Evolutionary conservation across 495 filamentous ascomycete species (phyloP).

Genomic region (Entonaema liquescens): DNA sequence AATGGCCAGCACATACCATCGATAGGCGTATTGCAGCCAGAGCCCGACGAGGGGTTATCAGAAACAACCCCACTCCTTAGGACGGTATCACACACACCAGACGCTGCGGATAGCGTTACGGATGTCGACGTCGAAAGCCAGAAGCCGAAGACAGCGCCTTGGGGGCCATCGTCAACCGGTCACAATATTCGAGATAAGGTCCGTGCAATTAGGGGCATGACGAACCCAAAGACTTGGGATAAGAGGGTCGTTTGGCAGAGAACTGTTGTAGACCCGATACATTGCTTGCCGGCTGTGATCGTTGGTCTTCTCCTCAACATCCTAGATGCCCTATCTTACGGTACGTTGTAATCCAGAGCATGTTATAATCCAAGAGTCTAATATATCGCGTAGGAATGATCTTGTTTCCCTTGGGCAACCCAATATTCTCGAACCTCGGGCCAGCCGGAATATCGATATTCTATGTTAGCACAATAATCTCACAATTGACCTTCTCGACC

Average conservation of each 20-base stretch:
- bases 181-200: slow-evolving; percentile 22
- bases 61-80: slow-evolving; percentile 52
- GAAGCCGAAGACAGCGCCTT: slow-evolving; percentile 37
- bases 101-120: slow-evolving; percentile 38
- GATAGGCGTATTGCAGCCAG: slow-evolving; percentile 1
- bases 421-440: slow-evolving; percentile 82
- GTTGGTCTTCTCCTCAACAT: slow-evolving; percentile 91
- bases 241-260: slow-evolving; percentile 68
- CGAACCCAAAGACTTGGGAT: slow-evolving; percentile 78
- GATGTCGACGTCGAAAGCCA: slow-evolving; percentile 54
- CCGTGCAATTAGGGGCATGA: slow-evolving; percentile 33
- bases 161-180: slow-evolving; percentile 9
- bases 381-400: slow-evolving; percentile 75
- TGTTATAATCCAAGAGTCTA: slow-evolving; percentile 7
- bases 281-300: slow-evolving; percentile 82
- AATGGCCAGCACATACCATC: slow-evolving; percentile 22
- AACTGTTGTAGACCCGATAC: slow-evolving; percentile 70
- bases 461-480: slow-evolving; percentile 95
- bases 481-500: slow-evolving; percentile 90
- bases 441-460: slow-evolving; percentile 98
- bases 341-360: slow-evolving; percentile 51
- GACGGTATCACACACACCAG: slow-evolving; percentile 39
- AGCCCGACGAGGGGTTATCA: slow-evolving; percentile 30
- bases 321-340: slow-evolving; percentile 93
- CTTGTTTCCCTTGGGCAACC: slow-evolving; percentile 86